Evolutionary conservation across 139 green algal genomes (phyloP).

Genomic region (Chlamydomonas urium): DNA sequence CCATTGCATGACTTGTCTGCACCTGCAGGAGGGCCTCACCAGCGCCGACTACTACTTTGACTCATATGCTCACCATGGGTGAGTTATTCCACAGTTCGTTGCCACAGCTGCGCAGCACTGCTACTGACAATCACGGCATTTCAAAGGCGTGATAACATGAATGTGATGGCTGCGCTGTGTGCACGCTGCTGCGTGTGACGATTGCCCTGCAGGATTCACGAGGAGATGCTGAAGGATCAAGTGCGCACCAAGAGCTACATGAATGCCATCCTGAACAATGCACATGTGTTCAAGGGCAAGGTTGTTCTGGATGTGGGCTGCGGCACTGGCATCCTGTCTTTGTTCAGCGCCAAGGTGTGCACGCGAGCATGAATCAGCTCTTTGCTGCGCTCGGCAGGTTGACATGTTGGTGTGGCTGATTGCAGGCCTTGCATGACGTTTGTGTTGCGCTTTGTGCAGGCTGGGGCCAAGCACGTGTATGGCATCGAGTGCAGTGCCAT

Average conservation of each 20-base stretch:
- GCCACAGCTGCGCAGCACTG: too few species aligned
- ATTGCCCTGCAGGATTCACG: constrained; percentile 52
- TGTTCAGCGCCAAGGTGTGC: constrained; percentile 7
- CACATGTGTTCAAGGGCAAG: constrained; percentile 68
- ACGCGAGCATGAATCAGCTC: too few species aligned
- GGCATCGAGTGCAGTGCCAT: constrained; percentile 87
- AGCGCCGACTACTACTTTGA: constrained; percentile 87
- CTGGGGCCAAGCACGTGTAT: constrained; percentile 86
- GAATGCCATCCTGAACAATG: constrained; percentile 78
- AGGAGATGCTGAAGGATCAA: constrained; percentile 93
- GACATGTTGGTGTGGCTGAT: too few species aligned
- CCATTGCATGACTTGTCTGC: too few species aligned
- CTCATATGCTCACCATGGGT: constrained; percentile 87
- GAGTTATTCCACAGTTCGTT: too few species aligned
- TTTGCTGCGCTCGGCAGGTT: too few species aligned
- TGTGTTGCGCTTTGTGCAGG: constrained; percentile 39
- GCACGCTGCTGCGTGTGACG: neutral
- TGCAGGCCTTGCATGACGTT: neutral
- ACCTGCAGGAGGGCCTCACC: constrained; percentile 50
- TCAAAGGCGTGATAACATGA: too few species aligned
- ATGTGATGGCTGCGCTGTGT: constrained; percentile 30
- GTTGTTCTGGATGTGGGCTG: constrained; percentile 13
- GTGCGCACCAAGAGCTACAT: constrained; percentile 84
- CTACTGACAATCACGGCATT: too few species aligned
- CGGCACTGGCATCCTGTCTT: neutral